phyloP scores from a whole-genome alignment of 2,329 filamentous ascomycete species.

The Didymella arachidicola region DNA sequence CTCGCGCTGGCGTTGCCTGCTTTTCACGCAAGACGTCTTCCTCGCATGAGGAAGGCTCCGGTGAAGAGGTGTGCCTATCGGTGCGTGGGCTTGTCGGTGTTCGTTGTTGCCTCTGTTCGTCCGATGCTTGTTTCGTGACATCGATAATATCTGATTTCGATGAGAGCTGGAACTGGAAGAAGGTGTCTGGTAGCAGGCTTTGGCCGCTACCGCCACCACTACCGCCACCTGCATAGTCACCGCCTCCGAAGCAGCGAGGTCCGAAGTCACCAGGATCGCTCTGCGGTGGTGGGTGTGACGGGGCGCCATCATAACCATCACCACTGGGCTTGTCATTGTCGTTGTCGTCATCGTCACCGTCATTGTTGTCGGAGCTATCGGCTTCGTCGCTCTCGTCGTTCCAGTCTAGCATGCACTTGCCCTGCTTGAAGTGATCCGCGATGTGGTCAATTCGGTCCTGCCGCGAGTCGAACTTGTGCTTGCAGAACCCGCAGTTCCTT shows the following conservation, averaged over 20 bases:
- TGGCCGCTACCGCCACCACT: conserved; percentile 17
- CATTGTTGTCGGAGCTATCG: conserved; percentile 35
- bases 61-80: neutral
- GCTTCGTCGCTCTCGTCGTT: conserved; percentile 39
- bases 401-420: conserved; percentile 51
- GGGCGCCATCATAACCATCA: conserved; percentile 35
- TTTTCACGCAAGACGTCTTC: conserved; percentile 20
- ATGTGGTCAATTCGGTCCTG: conserved; percentile 51
- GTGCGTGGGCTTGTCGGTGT: neutral
- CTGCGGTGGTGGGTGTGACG: conserved; percentile 32
- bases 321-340: conserved; percentile 39
- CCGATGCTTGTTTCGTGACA: conserved; percentile 6
- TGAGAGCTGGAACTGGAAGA: conserved; percentile 46
- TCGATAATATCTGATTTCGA: conserved; percentile 1
- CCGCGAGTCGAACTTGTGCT: conserved; percentile 43
- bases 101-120: conserved; percentile 2
- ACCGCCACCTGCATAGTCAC: conserved; percentile 22
- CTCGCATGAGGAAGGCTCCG: conserved; percentile 15
- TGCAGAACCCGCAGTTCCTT: conserved; percentile 48
- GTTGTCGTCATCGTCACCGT: conserved; percentile 37
- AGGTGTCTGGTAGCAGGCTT: conserved; percentile 28
- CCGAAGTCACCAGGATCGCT: conserved; percentile 30
- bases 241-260: conserved; percentile 31
- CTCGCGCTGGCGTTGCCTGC: conserved; percentile 31
- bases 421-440: conserved; percentile 50